Evolutionary conservation across 2,329 filamentous ascomycete genomes (phyloP).

Genomic region (Epichloe glyceriae): DNA sequence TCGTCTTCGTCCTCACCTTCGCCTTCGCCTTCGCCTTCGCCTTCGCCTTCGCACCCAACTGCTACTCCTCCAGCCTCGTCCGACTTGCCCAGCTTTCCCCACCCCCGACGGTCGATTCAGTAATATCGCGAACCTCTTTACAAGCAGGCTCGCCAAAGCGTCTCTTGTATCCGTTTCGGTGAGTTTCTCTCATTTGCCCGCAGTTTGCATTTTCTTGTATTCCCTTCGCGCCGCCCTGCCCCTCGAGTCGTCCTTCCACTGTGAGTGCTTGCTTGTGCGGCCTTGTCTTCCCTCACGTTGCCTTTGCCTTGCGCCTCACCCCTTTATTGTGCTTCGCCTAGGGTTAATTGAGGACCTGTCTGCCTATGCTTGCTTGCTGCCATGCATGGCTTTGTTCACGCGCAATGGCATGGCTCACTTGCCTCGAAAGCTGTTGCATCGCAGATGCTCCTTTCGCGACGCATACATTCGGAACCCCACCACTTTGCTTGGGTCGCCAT

Average conservation of each 20-base stretch:
- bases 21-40: not conserved
- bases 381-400: constrained; percentile 1
- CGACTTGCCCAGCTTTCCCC: constrained; percentile 1
- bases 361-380: constrained; percentile 2
- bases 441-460: constrained; percentile 2
- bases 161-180: constrained; percentile 1
- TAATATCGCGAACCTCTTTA: not conserved
- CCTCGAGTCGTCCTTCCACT: constrained; percentile 4
- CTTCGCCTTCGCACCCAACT: not conserved
- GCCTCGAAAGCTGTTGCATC: constrained; percentile 3
- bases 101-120: not conserved
- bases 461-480: not conserved
- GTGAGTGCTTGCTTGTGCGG: constrained; percentile 5
- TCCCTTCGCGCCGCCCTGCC: constrained; percentile 1
- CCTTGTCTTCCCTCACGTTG: constrained; percentile 4
- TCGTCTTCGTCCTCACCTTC: not conserved
- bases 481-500: not conserved
- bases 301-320: not conserved
- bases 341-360: constrained; percentile 1
- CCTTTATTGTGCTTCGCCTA: not conserved
- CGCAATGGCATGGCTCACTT: constrained; percentile 2
- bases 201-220: constrained; percentile 2
- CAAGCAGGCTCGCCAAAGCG: not conserved
- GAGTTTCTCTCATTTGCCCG: not conserved
- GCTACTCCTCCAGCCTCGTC: constrained; percentile 1